These are phyloP conservation scores for Clitopilus hobsonii DNA, from an alignment of 768 basidiomycete species.

Conservation along the genomic window DNA sequence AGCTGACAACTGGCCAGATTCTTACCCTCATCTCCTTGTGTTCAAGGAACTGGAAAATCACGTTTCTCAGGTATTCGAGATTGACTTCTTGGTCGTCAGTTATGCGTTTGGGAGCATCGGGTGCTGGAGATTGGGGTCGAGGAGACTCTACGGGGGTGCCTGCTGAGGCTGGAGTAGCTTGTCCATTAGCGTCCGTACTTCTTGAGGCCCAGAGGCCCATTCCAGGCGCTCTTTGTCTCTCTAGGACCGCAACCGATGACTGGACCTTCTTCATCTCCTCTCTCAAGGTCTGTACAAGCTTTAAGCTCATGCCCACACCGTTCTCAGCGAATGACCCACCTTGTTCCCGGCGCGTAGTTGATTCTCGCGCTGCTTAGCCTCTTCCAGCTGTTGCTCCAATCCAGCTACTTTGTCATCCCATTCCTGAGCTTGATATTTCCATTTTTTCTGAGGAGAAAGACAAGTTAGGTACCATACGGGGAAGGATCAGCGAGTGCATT, in stretches of 20 bases:
- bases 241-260: slow-evolving; percentile 84
- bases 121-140: slow-evolving; percentile 32
- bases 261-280: slow-evolving; percentile 97
- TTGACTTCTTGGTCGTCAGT: slow-evolving; percentile 89
- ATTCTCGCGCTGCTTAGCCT: slow-evolving; percentile 61
- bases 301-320: too few relatives aligned
- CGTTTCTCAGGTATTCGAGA: slow-evolving; percentile 92
- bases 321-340: slow-evolving; percentile 36
- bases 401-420: slow-evolving; percentile 40
- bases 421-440: slow-evolving; percentile 39
- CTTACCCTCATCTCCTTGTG: slow-evolving; percentile 97
- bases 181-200: slow-evolving; percentile 33
- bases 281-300: slow-evolving; percentile 61
- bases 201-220: slow-evolving; percentile 85
- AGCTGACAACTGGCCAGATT: slow-evolving; percentile 7
- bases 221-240: slow-evolving; percentile 88
- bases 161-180: slow-evolving; percentile 33
- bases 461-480: neutral
- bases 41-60: slow-evolving; percentile 95
- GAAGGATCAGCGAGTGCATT: slow-evolving; percentile 9
- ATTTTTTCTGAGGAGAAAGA: slow-evolving; percentile 21
- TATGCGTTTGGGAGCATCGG: slow-evolving; percentile 21
- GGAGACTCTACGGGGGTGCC: slow-evolving; percentile 28
- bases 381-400: slow-evolving; percentile 69
- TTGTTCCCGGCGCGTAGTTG: slow-evolving; percentile 77